Evolutionary conservation across 768 basidiomycete species (phyloP), one percentile per base, ranked within the genome.

Genomic region (Neoboletus brunneissimus): DNA sequence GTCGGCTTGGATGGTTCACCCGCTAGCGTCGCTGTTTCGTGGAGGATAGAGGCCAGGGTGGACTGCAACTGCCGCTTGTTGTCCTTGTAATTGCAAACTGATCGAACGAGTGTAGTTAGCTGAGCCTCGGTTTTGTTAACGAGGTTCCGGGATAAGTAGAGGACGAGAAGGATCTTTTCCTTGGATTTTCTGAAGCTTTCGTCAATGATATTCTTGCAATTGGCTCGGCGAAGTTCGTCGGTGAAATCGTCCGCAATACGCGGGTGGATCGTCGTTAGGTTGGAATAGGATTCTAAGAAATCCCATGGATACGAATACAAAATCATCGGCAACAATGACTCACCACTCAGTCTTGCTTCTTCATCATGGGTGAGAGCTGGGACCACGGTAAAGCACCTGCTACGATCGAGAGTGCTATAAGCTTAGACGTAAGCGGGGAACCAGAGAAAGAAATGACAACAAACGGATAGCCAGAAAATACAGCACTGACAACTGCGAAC

Each of bases 381-480:
- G 5, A 60, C 53, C 42, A 60, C 42, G 7, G 56, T 15, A 7
- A 64, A 60, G 38, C 58, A 67, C 22, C 40, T 54, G 31, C 31
- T 58, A 41, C 58, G 65, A 32, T 67, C 62, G 7, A 69, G 58
- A 0, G 60, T 54, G 16, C 68, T 69, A 42, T 6, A 44, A 1
- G 7, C 37, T 12, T 42, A 5, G 37, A 31, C 12, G 18, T 62
- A 15, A 58, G 45, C 4, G 15, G 9, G 12, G 29, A 0, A 29
- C 11, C 31, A 10, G 22, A 52, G 23, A 44, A 16, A 41, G 7
- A 12, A 48, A 55, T 3, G 7, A 49, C 45, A 57, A 64, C 53
- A 32, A 54, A 61, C 56, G 66, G 58, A 51, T 73, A 61, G 22
- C 54, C 38, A 27, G 61, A 62, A 40, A 76, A 56, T 12, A 75